phyloP scores from a whole-genome alignment of 2,329 filamentous ascomycete genomes.

The Lasiodiplodia citricola region DNA sequence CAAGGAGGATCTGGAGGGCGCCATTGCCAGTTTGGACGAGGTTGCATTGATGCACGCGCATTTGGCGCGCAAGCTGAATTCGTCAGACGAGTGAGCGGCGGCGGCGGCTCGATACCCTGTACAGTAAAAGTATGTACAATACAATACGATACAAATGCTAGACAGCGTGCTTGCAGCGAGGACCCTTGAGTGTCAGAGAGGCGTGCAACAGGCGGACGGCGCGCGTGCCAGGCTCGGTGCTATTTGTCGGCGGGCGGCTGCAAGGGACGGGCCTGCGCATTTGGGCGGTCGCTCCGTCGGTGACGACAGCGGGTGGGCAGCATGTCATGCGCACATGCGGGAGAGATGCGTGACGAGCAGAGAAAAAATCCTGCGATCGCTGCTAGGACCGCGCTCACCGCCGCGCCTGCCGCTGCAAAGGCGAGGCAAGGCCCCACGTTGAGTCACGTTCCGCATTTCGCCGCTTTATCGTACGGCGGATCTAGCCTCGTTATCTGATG shows the following conservation, averaged over 20 bases:
- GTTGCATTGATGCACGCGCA: constrained; percentile 42
- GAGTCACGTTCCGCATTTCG: constrained; percentile 18
- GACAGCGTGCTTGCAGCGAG: too few species aligned
- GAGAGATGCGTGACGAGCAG: background rate
- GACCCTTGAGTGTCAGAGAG: background rate
- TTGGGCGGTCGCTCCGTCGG: constrained; percentile 5
- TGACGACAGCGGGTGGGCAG: constrained; percentile 9
- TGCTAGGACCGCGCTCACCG: background rate
- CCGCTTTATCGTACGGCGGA: constrained; percentile 25
- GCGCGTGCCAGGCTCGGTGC: constrained; percentile 1
- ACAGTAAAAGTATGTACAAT: background rate
- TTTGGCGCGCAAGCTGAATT: constrained; percentile 19
- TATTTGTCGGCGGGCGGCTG: background rate
- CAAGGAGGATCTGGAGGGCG: constrained; percentile 87
- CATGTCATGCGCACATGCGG: constrained; percentile 21
- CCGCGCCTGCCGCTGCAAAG: constrained; percentile 19
- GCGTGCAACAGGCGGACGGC: constrained; percentile 4
- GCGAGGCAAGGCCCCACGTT: background rate
- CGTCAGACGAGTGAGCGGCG: background rate
- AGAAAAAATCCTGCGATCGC: constrained; percentile 17
- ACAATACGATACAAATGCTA: background rate
- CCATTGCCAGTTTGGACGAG: constrained; percentile 77
- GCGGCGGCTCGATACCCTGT: background rate
- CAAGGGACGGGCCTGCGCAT: constrained; percentile 16
- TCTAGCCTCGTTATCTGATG: constrained; percentile 25